Base-by-base conservation (phyloP, 805 yeast species). In the Monosporozyma aerobia region DNA sequence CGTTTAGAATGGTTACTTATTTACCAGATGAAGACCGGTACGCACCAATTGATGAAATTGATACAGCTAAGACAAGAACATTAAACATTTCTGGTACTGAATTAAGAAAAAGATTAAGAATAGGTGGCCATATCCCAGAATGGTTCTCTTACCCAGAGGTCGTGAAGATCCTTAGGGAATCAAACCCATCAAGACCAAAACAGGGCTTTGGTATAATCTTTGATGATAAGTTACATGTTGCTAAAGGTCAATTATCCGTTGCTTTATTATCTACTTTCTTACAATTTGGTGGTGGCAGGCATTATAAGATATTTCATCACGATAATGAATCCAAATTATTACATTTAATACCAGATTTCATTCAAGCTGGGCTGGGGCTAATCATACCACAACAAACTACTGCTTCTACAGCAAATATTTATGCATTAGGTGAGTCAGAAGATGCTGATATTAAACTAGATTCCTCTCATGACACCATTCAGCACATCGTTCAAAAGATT, bases 71-170 rank as follows among this genome's bases (percentile, higher is more conserved):
- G 52, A 82, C 82, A 54, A 83, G 80, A 71, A 92, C 98, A 27
- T 81, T 92, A 54, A 90, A 90, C 71, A 87, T 87, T 59, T 88
- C 96, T 14, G 98, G 98, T 63, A 90, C 98, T 33, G 97, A 90
- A 73, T 80, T 92, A 64, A 83, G 97, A 73, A 83, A 84, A 70
- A 82, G 92, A 59, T 80, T 90, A 67, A 83, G 82, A 74, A 85
- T 83, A 56, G 97, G 97, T 54, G 77, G 85, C 44, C 84, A 84
- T 56, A 92, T 90, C 61, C 98, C 98, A 57, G 94, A 81, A 67
- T 90, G 98, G 98, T 90, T 92, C 73, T 88, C 97, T 5, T 90
- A 90, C 73, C 96, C 97, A 3, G 97, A 90, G 71, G 97, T 92
- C 51, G 98, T 92, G 55, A 79, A 80, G 69, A 90, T 92, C 55